phyloP scores from a whole-genome alignment of 768 basidiomycete genomes.

The Aureoboletus auriporus region DNA sequence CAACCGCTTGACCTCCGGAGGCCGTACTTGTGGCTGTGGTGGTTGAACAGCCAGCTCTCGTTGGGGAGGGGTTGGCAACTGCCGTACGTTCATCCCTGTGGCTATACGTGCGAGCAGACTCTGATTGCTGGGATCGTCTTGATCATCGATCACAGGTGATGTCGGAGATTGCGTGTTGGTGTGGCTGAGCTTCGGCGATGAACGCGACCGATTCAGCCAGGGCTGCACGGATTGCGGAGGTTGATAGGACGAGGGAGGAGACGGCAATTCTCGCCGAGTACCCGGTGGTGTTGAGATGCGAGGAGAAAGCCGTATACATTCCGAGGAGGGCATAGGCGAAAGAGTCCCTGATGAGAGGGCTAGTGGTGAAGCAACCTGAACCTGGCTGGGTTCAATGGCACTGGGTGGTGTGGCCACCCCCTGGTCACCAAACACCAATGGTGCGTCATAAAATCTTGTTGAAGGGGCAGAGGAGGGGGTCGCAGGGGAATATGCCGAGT shows the following conservation, averaged over 20 bases:
- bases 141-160: slow-evolving; percentile 13
- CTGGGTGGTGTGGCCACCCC: slow-evolving; percentile 11
- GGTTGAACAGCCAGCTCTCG: slow-evolving; percentile 14
- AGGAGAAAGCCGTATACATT: slow-evolving; percentile 23
- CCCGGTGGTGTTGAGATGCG: slow-evolving; percentile 15
- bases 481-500: slow-evolving; percentile 43
- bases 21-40: slow-evolving; percentile 11
- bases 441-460: slow-evolving; percentile 19
- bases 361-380: slow-evolving; percentile 12
- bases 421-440: slow-evolving; percentile 21
- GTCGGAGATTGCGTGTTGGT: slow-evolving; percentile 11
- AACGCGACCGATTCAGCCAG: slow-evolving; percentile 32
- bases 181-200: slow-evolving; percentile 32
- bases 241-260: slow-evolving; percentile 29
- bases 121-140: slow-evolving; percentile 10
- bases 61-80: slow-evolving; percentile 31
- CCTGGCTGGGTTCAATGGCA: slow-evolving; percentile 3
- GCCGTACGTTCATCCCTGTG: slow-evolving; percentile 21
- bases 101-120: slow-evolving; percentile 18
- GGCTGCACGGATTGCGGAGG: slow-evolving; percentile 28
- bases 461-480: slow-evolving; percentile 42
- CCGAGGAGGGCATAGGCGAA: slow-evolving; percentile 29
- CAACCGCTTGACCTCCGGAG: slow-evolving; percentile 16
- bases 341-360: slow-evolving; percentile 21
- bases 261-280: slow-evolving; percentile 24